Base-by-base conservation (phyloP, 495 filamentous ascomycete genomes). In the Pyronema domesticum region DNA sequence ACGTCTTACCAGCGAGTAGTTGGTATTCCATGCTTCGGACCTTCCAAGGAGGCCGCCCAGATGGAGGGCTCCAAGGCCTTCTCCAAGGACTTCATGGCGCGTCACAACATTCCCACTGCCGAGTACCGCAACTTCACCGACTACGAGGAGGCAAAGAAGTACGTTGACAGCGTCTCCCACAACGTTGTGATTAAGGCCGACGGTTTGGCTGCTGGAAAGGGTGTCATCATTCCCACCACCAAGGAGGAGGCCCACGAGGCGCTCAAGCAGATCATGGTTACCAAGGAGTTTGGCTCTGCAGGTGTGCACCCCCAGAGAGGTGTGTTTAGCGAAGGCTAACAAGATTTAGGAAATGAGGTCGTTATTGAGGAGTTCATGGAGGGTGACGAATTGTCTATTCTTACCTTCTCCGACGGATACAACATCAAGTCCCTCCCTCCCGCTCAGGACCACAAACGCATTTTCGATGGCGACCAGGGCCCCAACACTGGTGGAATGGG, bases 401-500 rank as follows among this genome's bases (percentile, higher is more conserved):
- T 98, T 49, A 84, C 81, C 18, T 94, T 98, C 72, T 82, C 80
- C 60, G 91, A 98, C 64, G 91, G 91, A 23, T 83, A 83, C 60
- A 86, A 83, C 3, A 82, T 94, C 58, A 76, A 75, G 61, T 84
- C 82, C 8, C 74, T 95, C n/a, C 87, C 88, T 37, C 79, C 93
- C 0, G 91, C 91, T 9, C 91, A 98, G 64, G 91, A 98, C 66
- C 91, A 96, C 71, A 98, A 98, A 74, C 78, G 84, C 47, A 84
- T 94, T 49, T 83, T 81, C 51, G 93, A 98, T 63, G 86, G 85
- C 50, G 91, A 98, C 62, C 75, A 78, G 37, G 91, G 91, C 3
- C 84, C 87, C 15, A 98, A 95, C 71, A 98, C 91, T 6, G 93
- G 91, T 46, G 93, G 91, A 11, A 96, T 98, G 91, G 91, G 91